phyloP scores from a whole-genome alignment of 768 basidiomycete genomes.

The Serendipita vermifera region DNA sequence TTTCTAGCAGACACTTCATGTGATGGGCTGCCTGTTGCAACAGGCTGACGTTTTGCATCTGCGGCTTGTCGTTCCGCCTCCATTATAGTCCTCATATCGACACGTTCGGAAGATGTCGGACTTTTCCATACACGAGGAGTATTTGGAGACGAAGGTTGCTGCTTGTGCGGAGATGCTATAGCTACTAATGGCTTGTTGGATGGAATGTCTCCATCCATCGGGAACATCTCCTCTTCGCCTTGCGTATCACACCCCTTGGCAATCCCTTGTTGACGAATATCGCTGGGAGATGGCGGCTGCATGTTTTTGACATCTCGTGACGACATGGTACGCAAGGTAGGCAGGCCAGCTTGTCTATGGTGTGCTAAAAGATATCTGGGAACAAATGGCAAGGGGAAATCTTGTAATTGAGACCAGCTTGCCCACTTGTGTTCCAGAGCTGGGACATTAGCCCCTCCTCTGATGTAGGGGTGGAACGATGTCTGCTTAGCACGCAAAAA shows the following conservation, averaged over 20 bases:
- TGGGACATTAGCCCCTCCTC: constrained; percentile 41
- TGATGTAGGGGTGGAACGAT: constrained; percentile 50
- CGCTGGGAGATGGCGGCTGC: constrained; percentile 8
- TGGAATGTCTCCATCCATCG: constrained; percentile 37
- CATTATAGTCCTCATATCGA: constrained; percentile 79
- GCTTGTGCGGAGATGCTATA: neutral
- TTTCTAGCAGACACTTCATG: constrained; percentile 7
- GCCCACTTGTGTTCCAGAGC: constrained; percentile 46
- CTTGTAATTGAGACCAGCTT: constrained; percentile 59
- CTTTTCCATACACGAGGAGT: constrained; percentile 24
- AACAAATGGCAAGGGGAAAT: constrained; percentile 48
- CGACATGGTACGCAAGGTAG: neutral
- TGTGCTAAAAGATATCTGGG: constrained; percentile 20
- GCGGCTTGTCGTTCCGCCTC: constrained; percentile 46
- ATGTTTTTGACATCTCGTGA: neutral
- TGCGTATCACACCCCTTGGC: constrained; percentile 15
- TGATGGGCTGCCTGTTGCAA: constrained; percentile 11
- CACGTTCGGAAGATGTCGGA: constrained; percentile 32
- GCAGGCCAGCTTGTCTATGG: neutral
- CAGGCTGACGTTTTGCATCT: constrained; percentile 16
- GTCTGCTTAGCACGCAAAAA: constrained; percentile 48
- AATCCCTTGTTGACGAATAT: constrained; percentile 22
- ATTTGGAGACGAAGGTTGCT: constrained; percentile 16
- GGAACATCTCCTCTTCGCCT: constrained; percentile 15
- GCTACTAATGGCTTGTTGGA: constrained; percentile 6